Base-by-base conservation (phyloP, 345 rosid genomes). In the Eucalyptus sp. region DNA sequence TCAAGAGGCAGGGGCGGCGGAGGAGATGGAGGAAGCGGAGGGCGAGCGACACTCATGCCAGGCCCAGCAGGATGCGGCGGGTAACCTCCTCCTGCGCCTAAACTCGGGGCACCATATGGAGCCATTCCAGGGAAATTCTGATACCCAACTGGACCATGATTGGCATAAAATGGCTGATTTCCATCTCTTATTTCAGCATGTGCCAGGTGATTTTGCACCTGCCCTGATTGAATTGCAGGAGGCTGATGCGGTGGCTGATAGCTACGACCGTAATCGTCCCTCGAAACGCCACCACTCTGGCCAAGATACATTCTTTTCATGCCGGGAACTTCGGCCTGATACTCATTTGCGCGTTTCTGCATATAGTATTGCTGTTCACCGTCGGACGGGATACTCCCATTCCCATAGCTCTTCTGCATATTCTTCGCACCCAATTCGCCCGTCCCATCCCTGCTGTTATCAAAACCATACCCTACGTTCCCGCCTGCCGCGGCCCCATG, bases 1-100 rank as follows among this genome's bases (percentile, higher is more conserved):
- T 93, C 95, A 58, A 89, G 11, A 10, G 97, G 98, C 71, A 92
- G 89, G 84, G 96, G 97, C 12, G 99, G 96, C 37, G 97, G 96
- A 3, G 98, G 96, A 5, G 97, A 94, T 80, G 92, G 89, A 43
- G 96, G 98, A 88, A 93, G 96, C 46, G 95, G 96, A 49, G 93
- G 94, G 90, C 93, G 87, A n/a, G 54, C 50, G 15, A 76, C 48
- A 8, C 20, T 76, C 84, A 41, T 76, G 84, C 84, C 29, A 0
- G 43, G 88, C 88, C 87, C 87, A 25, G 37, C 48, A 51, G 90
- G 89, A 49, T 87, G 90, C 12, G 51, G 86, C 58, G 86, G 68
- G 80, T 87, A 89, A 86, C 90, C 86, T 84, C 88, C 88, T 80
- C 79, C 90, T 33, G 87, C 89, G n/a, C 89, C 87, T 89, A 89